Evolutionary conservation across 129 eudicot genomes (phyloP).

Genomic region (Deinandra increscens): DNA sequence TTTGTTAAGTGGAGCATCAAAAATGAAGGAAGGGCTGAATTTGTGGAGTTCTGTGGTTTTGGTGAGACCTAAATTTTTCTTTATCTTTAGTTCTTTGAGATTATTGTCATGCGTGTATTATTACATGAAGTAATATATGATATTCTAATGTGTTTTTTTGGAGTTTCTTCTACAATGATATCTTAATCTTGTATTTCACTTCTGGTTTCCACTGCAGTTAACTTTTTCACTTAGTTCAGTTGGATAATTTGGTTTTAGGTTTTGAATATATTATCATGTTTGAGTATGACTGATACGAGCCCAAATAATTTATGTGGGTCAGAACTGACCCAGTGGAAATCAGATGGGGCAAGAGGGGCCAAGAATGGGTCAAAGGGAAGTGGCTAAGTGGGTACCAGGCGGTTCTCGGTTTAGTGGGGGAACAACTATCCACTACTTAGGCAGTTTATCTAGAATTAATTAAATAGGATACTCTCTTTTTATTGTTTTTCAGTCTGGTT

Average conservation of each 20-base stretch:
- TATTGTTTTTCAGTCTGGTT: too few relatives aligned
- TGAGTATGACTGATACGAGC: not conserved
- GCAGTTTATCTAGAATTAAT: too few relatives aligned
- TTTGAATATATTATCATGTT: not conserved
- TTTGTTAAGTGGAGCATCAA: conserved; percentile 43
- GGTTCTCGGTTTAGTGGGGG: too few relatives aligned
- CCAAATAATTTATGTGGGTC: too few relatives aligned
- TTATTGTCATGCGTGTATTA: conserved; percentile 7
- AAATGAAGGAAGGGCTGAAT: conserved; percentile 49
- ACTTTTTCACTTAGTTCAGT: not conserved
- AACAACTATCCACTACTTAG: too few relatives aligned
- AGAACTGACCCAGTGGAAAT: too few relatives aligned
- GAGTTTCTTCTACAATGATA: not conserved
- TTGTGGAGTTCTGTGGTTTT: conserved; percentile 61
- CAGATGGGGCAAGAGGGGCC: too few relatives aligned
- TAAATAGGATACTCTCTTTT: too few relatives aligned
- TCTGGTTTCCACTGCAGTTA: not conserved
- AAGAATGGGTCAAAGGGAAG: too few relatives aligned
- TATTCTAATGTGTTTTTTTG: not conserved
- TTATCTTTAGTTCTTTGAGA: conserved; percentile 13
- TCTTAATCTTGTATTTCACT: not conserved
- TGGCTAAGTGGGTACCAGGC: too few relatives aligned
- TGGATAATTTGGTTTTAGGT: not conserved
- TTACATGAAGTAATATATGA: not conserved
- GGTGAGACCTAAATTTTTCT: conserved; percentile 44